A percentile compares a stretch with the other conserved stretches of the same genome.
Evolutionary conservation across 257 asterid species (phyloP).

Genomic region (Prunella vulgaris): DNA sequence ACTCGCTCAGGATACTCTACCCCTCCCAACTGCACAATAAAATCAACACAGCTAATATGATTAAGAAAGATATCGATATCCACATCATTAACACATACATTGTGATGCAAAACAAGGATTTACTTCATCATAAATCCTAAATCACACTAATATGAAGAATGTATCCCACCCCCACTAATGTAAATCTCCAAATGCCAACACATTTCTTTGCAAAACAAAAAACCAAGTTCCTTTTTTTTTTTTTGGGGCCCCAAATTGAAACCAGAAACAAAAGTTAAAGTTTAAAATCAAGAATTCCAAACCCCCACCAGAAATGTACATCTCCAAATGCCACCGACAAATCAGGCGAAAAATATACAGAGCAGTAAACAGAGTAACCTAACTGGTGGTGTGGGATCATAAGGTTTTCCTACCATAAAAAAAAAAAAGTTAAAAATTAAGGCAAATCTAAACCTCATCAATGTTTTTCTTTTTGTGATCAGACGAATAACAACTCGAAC

Average conservation of each 20-base stretch:
- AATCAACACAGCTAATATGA: not conserved
- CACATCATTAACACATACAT: not conserved
- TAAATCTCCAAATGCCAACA: not conserved
- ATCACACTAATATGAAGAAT: not conserved
- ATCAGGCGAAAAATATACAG: not conserved
- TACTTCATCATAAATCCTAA: not conserved
- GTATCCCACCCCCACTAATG: not conserved
- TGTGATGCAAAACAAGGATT: not conserved
- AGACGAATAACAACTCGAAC: too few relatives aligned
- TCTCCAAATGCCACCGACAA: not conserved
- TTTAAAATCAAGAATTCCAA: not conserved
- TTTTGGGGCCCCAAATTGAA: too few relatives aligned
- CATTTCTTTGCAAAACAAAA: too few relatives aligned
- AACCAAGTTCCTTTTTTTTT: not conserved
- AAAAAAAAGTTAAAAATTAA: too few relatives aligned
- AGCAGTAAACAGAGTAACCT: not conserved
- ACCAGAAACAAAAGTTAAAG: too few relatives aligned
- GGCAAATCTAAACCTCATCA: not conserved
- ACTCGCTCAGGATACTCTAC: slow-evolving; percentile 76
- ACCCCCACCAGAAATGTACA: not conserved
- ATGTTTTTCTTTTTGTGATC: too few relatives aligned
- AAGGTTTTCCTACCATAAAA: too few relatives aligned
- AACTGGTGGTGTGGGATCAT: slow-evolving; percentile 6
- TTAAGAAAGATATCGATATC: not conserved
- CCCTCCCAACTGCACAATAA: slow-evolving; percentile 38